Evolutionary conservation across 495 filamentous ascomycete genomes (phyloP).

Genomic region (Lasiosphaeris hirsuta): DNA sequence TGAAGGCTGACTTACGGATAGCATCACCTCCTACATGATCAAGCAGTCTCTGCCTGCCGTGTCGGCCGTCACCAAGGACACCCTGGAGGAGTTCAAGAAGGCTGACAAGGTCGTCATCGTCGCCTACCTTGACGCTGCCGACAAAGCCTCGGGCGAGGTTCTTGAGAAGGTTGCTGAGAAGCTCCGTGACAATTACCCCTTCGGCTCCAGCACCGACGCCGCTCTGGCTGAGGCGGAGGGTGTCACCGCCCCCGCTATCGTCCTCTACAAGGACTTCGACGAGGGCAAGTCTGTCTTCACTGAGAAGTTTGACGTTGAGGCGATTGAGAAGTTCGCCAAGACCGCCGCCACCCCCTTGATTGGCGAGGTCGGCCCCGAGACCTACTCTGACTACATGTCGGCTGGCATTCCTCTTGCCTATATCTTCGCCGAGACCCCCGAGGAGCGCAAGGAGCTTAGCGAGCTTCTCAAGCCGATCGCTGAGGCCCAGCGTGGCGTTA

Average conservation of each 20-base stretch:
- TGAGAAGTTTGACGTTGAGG: slow-evolving; percentile 71
- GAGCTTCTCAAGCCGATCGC: slow-evolving; percentile 62
- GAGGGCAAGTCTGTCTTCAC: slow-evolving; percentile 87
- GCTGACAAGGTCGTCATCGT: slow-evolving; percentile 95
- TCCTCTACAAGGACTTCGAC: slow-evolving; percentile 97
- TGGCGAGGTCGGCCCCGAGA: slow-evolving; percentile 96
- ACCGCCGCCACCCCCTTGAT: slow-evolving; percentile 83
- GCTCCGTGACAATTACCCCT: slow-evolving; percentile 86
- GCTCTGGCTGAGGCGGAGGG: slow-evolving; percentile 84
- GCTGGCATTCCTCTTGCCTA: slow-evolving; percentile 92
- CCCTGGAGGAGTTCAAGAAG: slow-evolving; percentile 92
- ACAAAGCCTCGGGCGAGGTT: slow-evolving; percentile 79
- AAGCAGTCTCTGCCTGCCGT: slow-evolving; percentile 97
- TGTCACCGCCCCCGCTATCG: slow-evolving; percentile 78
- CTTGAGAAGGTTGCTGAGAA: slow-evolving; percentile 78
- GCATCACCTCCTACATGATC: slow-evolving; percentile 97
- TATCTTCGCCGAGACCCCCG: slow-evolving; percentile 91
- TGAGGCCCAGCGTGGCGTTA: slow-evolving; percentile 69
- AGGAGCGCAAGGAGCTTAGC: slow-evolving; percentile 80
- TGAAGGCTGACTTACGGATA: slow-evolving; percentile 28
- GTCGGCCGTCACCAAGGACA: slow-evolving; percentile 72
- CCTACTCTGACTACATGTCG: slow-evolving; percentile 94
- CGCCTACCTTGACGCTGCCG: slow-evolving; percentile 78
- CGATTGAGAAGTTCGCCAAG: slow-evolving; percentile 79
- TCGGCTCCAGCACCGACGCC: slow-evolving; percentile 79